These are phyloP conservation scores for Alternaria metachromatica DNA, from an alignment of 2,329 filamentous ascomycete species.

Conservation along the genomic window DNA sequence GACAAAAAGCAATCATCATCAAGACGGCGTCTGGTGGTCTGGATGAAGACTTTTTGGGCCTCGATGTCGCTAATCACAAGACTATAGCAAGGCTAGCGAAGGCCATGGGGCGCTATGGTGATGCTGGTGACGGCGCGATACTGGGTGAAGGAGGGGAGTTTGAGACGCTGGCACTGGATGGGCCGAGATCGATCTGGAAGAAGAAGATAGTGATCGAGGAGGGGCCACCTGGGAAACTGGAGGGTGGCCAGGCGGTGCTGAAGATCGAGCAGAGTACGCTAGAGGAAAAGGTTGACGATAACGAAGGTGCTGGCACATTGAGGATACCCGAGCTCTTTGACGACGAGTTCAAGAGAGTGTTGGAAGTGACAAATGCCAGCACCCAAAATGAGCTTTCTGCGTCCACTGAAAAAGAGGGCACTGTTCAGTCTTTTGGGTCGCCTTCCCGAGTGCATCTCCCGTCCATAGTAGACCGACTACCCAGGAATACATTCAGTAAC, in stretches of 20 bases:
- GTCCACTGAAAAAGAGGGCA: slow-evolving; percentile 10
- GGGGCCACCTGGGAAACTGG: slow-evolving; percentile 64
- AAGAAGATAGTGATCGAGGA: slow-evolving; percentile 69
- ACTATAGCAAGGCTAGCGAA: slow-evolving; percentile 58
- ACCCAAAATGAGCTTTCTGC: slow-evolving; percentile 5
- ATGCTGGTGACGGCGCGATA: slow-evolving; percentile 70
- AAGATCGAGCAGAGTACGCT: slow-evolving; percentile 66
- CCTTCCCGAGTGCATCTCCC: background rate
- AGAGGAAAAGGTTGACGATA: slow-evolving; percentile 51
- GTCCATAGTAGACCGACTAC: slow-evolving; percentile 12
- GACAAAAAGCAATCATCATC: slow-evolving; percentile 87
- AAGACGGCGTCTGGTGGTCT: slow-evolving; percentile 93
- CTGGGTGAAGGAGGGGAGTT: slow-evolving; percentile 96
- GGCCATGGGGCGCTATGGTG: slow-evolving; percentile 71
- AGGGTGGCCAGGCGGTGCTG: slow-evolving; percentile 79
- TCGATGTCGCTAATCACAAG: slow-evolving; percentile 69
- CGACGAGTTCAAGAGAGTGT: slow-evolving; percentile 59
- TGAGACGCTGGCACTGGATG: slow-evolving; percentile 87
- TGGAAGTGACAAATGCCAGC: slow-evolving; percentile 24
- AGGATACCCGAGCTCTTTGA: slow-evolving; percentile 73
- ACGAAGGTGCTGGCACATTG: slow-evolving; percentile 41
- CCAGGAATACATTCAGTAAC: slow-evolving; percentile 21
- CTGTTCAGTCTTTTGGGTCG: background rate
- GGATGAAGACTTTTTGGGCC: slow-evolving; percentile 81
- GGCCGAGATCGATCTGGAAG: slow-evolving; percentile 76